A percentile compares a stretch with the other conserved stretches of the same genome.
Evolutionary conservation across 1,284 basidiomycete genomes (phyloP).

Genomic region (Boletus holoroseus): DNA sequence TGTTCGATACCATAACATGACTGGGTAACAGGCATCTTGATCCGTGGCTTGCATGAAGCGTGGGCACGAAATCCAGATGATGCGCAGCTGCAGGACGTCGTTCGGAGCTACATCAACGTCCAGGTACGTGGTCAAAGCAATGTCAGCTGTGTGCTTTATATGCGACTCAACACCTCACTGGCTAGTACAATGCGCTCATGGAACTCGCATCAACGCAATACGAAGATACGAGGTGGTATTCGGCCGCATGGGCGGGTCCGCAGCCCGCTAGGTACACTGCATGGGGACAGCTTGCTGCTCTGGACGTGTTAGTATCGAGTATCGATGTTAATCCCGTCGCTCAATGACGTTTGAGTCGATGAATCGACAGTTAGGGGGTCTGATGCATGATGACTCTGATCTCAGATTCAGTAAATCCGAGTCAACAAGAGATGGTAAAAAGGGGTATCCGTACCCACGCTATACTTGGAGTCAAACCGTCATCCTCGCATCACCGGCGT

Average conservation of each 20-base stretch:
- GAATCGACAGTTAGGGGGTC: background rate
- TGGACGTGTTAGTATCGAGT: constrained; percentile 10
- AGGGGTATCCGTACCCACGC: background rate
- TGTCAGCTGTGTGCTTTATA: background rate
- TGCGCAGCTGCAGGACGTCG: constrained; percentile 35
- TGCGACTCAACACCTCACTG: background rate
- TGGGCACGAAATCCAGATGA: constrained; percentile 37
- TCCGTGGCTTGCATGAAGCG: constrained; percentile 45
- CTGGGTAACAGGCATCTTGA: constrained; percentile 37
- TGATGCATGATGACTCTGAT: too few species aligned
- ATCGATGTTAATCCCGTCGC: constrained; percentile 4
- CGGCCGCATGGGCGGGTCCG: constrained; percentile 6
- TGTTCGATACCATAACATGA: background rate
- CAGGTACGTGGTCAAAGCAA: constrained; percentile 35
- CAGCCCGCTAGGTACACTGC: constrained; percentile 2
- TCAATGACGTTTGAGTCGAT: too few species aligned
- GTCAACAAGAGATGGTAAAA: constrained; percentile 2
- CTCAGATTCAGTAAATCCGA: constrained; percentile 1
- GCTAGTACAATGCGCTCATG: constrained; percentile 7
- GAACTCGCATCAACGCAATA: constrained; percentile 6
- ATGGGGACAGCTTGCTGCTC: constrained; percentile 11
- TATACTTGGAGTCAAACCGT: background rate
- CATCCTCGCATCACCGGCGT: background rate
- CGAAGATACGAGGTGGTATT: constrained; percentile 9
- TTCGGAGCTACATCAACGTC: constrained; percentile 46